Base-by-base conservation (phyloP, 2,329 filamentous ascomycete genomes). In the Herpotrichia juniperi region DNA sequence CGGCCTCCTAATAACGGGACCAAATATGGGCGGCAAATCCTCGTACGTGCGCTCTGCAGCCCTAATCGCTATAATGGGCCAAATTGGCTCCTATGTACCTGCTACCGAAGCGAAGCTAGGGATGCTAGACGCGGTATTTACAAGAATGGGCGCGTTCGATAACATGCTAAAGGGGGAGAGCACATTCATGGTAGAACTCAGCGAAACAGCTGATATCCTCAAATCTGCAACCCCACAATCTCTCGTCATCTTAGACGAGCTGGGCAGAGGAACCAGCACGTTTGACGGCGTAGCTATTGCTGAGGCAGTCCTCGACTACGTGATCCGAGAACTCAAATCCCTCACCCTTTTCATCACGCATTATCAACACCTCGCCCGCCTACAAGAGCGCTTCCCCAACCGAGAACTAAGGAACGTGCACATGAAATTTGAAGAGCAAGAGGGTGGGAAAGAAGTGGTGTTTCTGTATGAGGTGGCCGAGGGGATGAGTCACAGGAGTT, bases 21-120 rank as follows among this genome's bases (percentile, higher is more conserved):
- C 94, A 25, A 99, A 99, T 77, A 99, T 99, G 94, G 94, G 94
- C 65, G 94, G 94, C 50, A 99, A 99, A 71, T 96, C 91, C n/a
- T 94, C 89, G 51, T 99, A 96, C 73, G 93, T 99, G 19, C 91
- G 94, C 47, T 90, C 93, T 60, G 87, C 96, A 39, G 93, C 94
- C 9, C 85, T 99, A 6, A 91, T 97, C 57, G 85, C 89, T 42
- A 93, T 99, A 65, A 93, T 99, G 79, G 92, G 91, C 7, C 94
- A 99, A 70, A 89, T 97, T 58, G 94, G 94, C 45, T 96, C 90
- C 31, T 99, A 93, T 73, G 92, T 99, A 1, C 94, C 94, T 1
- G 93, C 93, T 19, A 80, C 83, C 24, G 81, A 85, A 2, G 86
- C 93, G 22, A 76, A 79, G 2, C 82, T 97, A 0, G 93, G 93